Conservation (phyloP, 1,139 yeast genomes). For the Candida sanyaensis region DNA sequence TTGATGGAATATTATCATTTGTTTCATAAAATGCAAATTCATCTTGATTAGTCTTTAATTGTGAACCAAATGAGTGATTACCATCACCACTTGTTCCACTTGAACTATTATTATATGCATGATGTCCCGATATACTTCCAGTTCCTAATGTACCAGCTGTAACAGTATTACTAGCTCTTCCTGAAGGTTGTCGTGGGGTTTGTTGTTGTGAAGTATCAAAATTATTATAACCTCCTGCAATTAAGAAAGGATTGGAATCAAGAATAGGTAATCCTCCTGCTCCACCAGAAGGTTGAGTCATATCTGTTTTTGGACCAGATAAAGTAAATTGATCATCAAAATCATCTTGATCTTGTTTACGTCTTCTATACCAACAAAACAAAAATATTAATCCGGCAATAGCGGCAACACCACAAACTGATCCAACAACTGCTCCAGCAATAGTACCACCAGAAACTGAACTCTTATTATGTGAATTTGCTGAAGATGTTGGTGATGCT, state of each 20-base stretch:
- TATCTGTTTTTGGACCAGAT: conserved; percentile 30
- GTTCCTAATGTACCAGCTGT: conserved; percentile 3
- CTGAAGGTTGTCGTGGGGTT: conserved; percentile 5
- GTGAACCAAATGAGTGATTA: conserved; percentile 14
- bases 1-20: conserved; percentile 5
- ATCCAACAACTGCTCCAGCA: conserved; percentile 73
- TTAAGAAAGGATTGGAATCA: conserved; percentile 25
- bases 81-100: conserved; percentile 16
- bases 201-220: conserved; percentile 17
- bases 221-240: conserved; percentile 17
- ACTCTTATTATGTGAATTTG: conserved; percentile 15
- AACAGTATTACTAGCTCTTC: background rate
- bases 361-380: conserved; percentile 43
- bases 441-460: conserved; percentile 63
- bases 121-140: conserved; percentile 5
- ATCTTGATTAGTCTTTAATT: conserved; percentile 5
- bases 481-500: conserved; percentile 17
- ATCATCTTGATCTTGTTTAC: conserved; percentile 36
- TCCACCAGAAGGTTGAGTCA: conserved; percentile 8
- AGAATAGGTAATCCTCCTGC: conserved; percentile 9
- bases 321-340: conserved; percentile 40
- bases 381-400: conserved; percentile 40
- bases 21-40: conserved; percentile 11
- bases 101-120: conserved; percentile 14
- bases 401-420: conserved; percentile 50